These are phyloP conservation scores for Talaromyces sp. DNA, from an alignment of 2,329 filamentous ascomycete species.

Conservation along the genomic window DNA sequence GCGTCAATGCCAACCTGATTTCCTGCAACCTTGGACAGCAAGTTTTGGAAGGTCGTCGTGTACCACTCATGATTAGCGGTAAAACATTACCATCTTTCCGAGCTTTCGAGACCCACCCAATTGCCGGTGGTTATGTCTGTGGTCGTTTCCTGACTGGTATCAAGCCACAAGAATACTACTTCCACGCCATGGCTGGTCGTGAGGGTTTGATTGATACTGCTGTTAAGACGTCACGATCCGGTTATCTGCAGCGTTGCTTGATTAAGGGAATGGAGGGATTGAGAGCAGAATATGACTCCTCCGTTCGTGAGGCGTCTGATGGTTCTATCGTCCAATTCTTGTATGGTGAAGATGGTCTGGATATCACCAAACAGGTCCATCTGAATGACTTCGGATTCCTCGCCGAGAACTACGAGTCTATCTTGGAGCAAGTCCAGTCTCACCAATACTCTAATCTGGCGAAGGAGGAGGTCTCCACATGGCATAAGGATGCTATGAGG, in stretches of 20 bases:
- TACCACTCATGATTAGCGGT: slow-evolving; percentile 96
- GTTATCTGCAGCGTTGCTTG: slow-evolving; percentile 92
- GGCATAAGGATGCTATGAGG: slow-evolving; percentile 72
- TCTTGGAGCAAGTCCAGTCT: slow-evolving; percentile 75
- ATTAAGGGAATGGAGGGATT: slow-evolving; percentile 99
- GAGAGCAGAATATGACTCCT: slow-evolving; percentile 88
- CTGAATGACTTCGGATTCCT: slow-evolving; percentile 88
- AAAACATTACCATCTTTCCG: slow-evolving; percentile 94
- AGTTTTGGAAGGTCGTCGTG: slow-evolving; percentile 89
- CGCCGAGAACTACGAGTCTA: slow-evolving; percentile 79
- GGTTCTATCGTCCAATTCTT: slow-evolving; percentile 92
- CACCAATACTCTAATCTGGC: slow-evolving; percentile 58
- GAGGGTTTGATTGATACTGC: slow-evolving; percentile 98
- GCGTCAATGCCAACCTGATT: slow-evolving; percentile 95
- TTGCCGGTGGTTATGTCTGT: slow-evolving; percentile 90
- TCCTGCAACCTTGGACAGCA: slow-evolving; percentile 98
- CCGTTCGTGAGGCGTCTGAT: slow-evolving; percentile 84
- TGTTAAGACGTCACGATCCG: slow-evolving; percentile 96
- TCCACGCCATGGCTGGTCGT: slow-evolving; percentile 98
- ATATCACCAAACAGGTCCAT: slow-evolving; percentile 92
- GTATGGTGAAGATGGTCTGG: slow-evolving; percentile 94
- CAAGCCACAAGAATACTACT: slow-evolving; percentile 96
- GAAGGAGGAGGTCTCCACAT: slow-evolving; percentile 66
- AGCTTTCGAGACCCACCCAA: slow-evolving; percentile 83
- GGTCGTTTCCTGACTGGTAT: slow-evolving; percentile 98